These are phyloP conservation scores for Solanum rostratum DNA, from an alignment of 257 asterid species.

Conservation along the genomic window DNA sequence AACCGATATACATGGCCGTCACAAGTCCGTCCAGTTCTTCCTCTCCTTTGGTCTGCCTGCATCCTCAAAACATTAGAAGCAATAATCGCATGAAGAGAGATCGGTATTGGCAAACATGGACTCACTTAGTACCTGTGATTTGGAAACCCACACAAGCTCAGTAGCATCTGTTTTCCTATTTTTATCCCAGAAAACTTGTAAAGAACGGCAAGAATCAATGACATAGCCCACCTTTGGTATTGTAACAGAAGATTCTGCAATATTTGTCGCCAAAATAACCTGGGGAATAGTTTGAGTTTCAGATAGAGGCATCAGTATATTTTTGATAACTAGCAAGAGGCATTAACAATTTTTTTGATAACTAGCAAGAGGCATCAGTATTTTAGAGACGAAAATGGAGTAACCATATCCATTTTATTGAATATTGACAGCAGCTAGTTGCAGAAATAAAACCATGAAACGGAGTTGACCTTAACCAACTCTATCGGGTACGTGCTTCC, in stretches of 20 bases:
- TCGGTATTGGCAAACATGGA: not conserved
- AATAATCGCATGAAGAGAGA: not conserved
- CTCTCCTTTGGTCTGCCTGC: constrained; percentile 93
- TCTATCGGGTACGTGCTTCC: not conserved
- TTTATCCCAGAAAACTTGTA: constrained; percentile 88
- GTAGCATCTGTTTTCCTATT: constrained; percentile 56
- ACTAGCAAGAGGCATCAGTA: not conserved
- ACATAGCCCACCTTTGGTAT: constrained; percentile 95
- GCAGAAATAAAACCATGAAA: not conserved
- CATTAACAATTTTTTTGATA: not conserved
- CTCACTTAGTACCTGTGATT: constrained; percentile 64
- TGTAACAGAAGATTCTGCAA: constrained; percentile 97
- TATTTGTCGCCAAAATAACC: constrained; percentile 95
- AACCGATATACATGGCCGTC: constrained; percentile 80
- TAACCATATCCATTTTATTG: not conserved
- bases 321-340: not conserved
- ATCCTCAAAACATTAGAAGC: constrained; percentile 1
- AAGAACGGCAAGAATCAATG: constrained; percentile 94
- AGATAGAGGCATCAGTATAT: not conserved
- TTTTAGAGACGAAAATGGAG: not conserved
- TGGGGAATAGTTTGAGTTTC: constrained; percentile 14
- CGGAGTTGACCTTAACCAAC: not conserved
- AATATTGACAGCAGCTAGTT: not conserved
- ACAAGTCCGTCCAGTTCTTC: constrained; percentile 97
- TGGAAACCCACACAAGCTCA: constrained; percentile 92